Conservation (phyloP, 495 filamentous ascomycete species). For the Xylaria curta region DNA sequence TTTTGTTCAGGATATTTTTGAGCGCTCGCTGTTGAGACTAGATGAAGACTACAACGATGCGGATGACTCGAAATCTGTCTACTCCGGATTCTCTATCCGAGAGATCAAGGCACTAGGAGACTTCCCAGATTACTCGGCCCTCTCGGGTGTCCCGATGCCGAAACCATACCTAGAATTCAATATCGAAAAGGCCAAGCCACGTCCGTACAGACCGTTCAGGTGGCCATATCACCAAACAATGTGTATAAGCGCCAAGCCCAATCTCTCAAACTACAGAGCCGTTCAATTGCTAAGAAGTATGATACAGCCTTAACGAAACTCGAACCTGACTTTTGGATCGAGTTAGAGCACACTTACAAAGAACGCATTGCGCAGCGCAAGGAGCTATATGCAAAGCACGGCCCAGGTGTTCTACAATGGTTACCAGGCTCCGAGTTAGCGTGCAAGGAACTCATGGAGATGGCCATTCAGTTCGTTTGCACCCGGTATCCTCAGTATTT, state of each 20-base stretch:
- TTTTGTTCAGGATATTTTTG: constrained; percentile 27
- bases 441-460: constrained; percentile 91
- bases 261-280: background rate
- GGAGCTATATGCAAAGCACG: constrained; percentile 68
- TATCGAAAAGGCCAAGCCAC: constrained; percentile 67
- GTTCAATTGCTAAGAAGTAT: constrained; percentile 12
- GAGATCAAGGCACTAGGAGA: constrained; percentile 79
- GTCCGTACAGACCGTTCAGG: constrained; percentile 80
- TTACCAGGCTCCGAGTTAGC: constrained; percentile 82
- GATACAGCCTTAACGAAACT: constrained; percentile 74
- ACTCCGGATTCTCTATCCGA: constrained; percentile 61
- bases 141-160: constrained; percentile 82
- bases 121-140: constrained; percentile 80
- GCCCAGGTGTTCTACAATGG: constrained; percentile 67
- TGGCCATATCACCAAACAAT: constrained; percentile 95
- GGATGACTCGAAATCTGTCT: constrained; percentile 42
- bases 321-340: constrained; percentile 90
- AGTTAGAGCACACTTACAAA: constrained; percentile 80
- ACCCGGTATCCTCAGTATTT: constrained; percentile 85
- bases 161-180: constrained; percentile 65
- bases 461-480: constrained; percentile 79
- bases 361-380: constrained; percentile 74
- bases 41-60: constrained; percentile 42
- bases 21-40: constrained; percentile 30
- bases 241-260: constrained; percentile 63